Conservation (phyloP, 805 yeast genomes). For the Saturnispora gosingensis region DNA sequence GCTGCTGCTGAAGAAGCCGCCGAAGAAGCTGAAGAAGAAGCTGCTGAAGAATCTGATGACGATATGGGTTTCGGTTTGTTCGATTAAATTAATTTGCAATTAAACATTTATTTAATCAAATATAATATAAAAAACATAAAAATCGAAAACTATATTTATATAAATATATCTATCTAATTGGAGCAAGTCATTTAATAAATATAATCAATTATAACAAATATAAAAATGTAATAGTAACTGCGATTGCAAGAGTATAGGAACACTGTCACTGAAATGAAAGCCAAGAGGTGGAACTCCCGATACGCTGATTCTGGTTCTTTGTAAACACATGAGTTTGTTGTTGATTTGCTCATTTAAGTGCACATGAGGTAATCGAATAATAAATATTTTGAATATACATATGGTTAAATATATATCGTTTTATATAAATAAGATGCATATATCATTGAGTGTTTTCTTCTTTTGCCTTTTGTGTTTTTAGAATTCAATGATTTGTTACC, state of each 20-base stretch:
- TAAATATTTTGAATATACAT: neutral
- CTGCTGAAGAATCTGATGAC: constrained; percentile 53
- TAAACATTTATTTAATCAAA: neutral
- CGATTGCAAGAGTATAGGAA: neutral
- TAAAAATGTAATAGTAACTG: neutral
- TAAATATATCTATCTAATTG: neutral
- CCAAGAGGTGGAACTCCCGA: too few relatives aligned
- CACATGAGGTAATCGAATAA: neutral
- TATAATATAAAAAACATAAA: neutral
- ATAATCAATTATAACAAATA: neutral
- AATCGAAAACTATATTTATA: constrained; percentile 1
- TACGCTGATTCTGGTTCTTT: too few relatives aligned
- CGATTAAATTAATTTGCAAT: constrained; percentile 43
- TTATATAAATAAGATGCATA: neutral
- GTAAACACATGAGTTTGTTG: too few relatives aligned
- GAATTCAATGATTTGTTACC: neutral
- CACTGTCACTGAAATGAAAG: too few relatives aligned
- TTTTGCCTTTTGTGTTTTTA: neutral
- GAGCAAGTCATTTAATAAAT: neutral
- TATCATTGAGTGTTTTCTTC: neutral
- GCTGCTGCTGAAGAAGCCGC: constrained; percentile 57
- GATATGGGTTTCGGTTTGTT: constrained; percentile 95
- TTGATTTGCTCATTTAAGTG: neutral
- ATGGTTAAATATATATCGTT: neutral
- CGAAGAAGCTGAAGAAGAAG: constrained; percentile 50